Conservation (phyloP, 2,329 filamentous ascomycete genomes). For the Claviceps africana region DNA sequence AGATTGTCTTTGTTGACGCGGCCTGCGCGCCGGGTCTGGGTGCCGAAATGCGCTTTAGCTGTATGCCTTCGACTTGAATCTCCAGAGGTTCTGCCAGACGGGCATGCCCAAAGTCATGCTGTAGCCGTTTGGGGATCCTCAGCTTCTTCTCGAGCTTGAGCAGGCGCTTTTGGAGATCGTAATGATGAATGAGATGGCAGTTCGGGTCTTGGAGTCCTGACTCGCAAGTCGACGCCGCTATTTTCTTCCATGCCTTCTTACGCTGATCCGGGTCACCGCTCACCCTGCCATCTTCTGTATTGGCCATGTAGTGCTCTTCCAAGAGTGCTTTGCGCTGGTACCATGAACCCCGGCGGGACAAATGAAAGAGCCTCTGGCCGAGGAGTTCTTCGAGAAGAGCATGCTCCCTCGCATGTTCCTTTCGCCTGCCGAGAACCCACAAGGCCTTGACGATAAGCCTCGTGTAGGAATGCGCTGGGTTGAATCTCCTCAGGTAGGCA, state of each 20-base stretch:
- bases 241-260: conserved; percentile 70
- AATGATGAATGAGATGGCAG: conserved; percentile 85
- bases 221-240: conserved; percentile 71
- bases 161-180: conserved; percentile 89
- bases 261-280: conserved; percentile 33
- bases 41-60: conserved; percentile 49
- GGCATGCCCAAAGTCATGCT: conserved; percentile 88
- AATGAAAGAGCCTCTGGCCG: conserved; percentile 68
- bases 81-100: conserved; percentile 62
- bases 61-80: conserved; percentile 61
- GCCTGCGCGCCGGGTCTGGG: conserved; percentile 24
- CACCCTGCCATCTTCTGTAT: conserved; percentile 31
- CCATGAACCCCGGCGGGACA: conserved; percentile 75
- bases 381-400: conserved; percentile 61
- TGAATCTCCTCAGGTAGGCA: conserved; percentile 78
- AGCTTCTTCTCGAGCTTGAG: conserved; percentile 76
- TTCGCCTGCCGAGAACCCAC: conserved; percentile 65
- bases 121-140: conserved; percentile 67
- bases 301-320: conserved; percentile 89
- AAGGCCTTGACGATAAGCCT: conserved; percentile 82
- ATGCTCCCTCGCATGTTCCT: conserved; percentile 67
- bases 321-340: conserved; percentile 89
- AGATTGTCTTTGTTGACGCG: conserved; percentile 60
- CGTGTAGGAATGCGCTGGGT: conserved; percentile 84
- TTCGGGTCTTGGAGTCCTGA: conserved; percentile 72